Conservation (phyloP, 805 yeast species). For the Metschnikowia gruessii region DNA sequence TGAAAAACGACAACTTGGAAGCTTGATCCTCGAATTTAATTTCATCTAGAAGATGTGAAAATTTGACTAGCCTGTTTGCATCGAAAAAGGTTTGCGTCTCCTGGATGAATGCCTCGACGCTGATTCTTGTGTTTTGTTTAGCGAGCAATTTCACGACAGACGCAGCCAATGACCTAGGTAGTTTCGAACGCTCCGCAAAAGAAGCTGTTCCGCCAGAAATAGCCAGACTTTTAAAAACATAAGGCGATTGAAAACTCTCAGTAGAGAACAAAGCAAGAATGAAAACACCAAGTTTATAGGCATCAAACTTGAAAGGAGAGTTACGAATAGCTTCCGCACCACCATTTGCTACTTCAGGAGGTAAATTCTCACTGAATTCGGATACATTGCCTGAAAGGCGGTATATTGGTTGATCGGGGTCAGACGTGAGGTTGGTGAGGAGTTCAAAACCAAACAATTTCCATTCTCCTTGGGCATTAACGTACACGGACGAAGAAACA, state of each 20-base stretch:
- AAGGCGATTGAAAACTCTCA: slow-evolving; percentile 3
- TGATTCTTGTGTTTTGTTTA: slow-evolving; percentile 29
- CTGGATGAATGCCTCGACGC: slow-evolving; percentile 28
- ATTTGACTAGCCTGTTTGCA: slow-evolving; percentile 46
- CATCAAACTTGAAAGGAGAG: slow-evolving; percentile 51
- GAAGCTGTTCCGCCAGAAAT: neutral
- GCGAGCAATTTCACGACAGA: slow-evolving; percentile 40
- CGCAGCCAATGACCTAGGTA: slow-evolving; percentile 39
- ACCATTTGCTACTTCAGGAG: slow-evolving; percentile 45
- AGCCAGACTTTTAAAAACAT: neutral
- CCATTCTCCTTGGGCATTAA: slow-evolving; percentile 75
- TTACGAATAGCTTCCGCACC: slow-evolving; percentile 43
- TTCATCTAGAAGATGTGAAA: slow-evolving; percentile 54
- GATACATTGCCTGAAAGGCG: slow-evolving; percentile 29
- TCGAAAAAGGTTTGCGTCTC: slow-evolving; percentile 26
- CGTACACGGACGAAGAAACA: slow-evolving; percentile 51
- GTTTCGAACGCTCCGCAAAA: slow-evolving; percentile 8
- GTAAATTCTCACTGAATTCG: slow-evolving; percentile 31
- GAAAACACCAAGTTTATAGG: slow-evolving; percentile 61
- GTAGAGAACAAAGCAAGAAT: slow-evolving; percentile 46
- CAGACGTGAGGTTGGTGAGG: slow-evolving; percentile 47
- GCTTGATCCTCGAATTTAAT: slow-evolving; percentile 50
- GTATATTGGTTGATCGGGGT: slow-evolving; percentile 44
- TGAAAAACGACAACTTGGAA: slow-evolving; percentile 50
- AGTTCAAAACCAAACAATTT: slow-evolving; percentile 79